These are phyloP conservation scores for Scedosporium minutisporum DNA, from an alignment of 2,329 filamentous ascomycete species.

Conservation along the genomic window DNA sequence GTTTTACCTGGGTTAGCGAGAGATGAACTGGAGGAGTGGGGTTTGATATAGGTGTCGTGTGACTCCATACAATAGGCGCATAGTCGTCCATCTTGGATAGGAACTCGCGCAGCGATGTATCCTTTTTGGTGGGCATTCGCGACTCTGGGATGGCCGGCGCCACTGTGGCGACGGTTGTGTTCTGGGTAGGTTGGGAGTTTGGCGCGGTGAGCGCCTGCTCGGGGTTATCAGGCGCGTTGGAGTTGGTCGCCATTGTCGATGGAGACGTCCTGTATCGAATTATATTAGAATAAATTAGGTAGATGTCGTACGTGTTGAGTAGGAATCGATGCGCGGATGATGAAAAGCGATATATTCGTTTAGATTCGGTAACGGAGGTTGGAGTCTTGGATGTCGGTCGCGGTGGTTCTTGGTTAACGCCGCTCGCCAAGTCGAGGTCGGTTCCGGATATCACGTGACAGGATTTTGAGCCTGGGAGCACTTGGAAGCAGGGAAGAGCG, in stretches of 20 bases:
- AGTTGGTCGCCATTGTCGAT: conserved; percentile 1
- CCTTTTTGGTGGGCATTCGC: conserved; percentile 72
- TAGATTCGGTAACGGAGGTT: too few species aligned
- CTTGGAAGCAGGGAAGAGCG: too few species aligned
- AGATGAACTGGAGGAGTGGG: not conserved
- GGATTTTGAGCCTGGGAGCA: too few species aligned
- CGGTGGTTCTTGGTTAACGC: too few species aligned
- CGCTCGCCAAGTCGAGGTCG: too few species aligned
- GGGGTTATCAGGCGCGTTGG: not conserved
- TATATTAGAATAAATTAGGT: not conserved
- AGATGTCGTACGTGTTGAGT: too few species aligned
- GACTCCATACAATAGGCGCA: conserved; percentile 75
- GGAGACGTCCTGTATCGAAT: not conserved
- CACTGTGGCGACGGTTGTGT: conserved; percentile 23
- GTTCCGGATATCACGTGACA: too few species aligned
- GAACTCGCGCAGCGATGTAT: conserved; percentile 86
- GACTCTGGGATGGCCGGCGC: conserved; percentile 39
- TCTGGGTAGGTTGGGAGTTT: not conserved
- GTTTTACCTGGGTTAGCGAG: conserved; percentile 8
- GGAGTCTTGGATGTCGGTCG: too few species aligned
- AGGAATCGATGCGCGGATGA: too few species aligned
- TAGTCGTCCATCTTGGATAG: conserved; percentile 96
- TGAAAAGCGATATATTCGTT: too few species aligned
- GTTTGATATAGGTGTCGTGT: not conserved
- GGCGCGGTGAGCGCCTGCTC: conserved; percentile 4